A percentile compares a stretch with the other conserved stretches of the same genome.
Conservation (phyloP, 2,329 filamentous ascomycete genomes). For the Dothistroma septosporum region DNA sequence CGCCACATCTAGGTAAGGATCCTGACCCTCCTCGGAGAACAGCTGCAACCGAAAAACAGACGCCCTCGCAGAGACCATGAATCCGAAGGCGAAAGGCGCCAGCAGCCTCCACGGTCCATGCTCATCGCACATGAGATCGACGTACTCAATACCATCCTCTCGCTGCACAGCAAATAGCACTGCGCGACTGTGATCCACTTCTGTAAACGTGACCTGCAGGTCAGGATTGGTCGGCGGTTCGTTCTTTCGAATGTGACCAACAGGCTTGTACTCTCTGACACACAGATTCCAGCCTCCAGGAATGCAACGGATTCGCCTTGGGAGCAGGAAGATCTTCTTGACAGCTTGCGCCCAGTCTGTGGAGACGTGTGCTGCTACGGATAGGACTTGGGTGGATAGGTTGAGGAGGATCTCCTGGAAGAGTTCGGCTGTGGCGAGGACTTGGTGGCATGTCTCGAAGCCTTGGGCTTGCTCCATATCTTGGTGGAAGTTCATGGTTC, state of each 20-base stretch:
- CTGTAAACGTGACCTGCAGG: background rate
- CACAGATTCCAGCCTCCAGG: background rate
- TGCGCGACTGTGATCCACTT: background rate
- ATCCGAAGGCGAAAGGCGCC: background rate
- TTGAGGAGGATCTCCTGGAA: background rate
- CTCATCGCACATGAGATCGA: background rate
- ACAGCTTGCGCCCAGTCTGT: background rate
- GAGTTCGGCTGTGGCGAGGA: background rate
- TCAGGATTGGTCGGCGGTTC: background rate
- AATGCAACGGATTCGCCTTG: background rate
- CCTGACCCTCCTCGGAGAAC: background rate
- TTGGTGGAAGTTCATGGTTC: background rate
- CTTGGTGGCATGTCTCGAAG: background rate
- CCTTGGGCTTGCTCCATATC: background rate
- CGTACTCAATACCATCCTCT: background rate
- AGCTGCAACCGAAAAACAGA: background rate
- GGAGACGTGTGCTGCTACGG: background rate
- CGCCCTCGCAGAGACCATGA: background rate
- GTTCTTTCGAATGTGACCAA: background rate
- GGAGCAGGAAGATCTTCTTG: background rate
- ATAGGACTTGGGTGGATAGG: background rate
- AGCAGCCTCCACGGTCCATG: background rate
- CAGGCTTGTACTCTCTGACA: background rate
- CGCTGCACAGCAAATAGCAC: background rate
- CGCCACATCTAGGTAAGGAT: background rate